Percentiles rank a stretch among this genome's conserved stretches.
phyloP scores from a whole-genome alignment of 345 rosid genomes.

The Hevea brasiliensis region DNA sequence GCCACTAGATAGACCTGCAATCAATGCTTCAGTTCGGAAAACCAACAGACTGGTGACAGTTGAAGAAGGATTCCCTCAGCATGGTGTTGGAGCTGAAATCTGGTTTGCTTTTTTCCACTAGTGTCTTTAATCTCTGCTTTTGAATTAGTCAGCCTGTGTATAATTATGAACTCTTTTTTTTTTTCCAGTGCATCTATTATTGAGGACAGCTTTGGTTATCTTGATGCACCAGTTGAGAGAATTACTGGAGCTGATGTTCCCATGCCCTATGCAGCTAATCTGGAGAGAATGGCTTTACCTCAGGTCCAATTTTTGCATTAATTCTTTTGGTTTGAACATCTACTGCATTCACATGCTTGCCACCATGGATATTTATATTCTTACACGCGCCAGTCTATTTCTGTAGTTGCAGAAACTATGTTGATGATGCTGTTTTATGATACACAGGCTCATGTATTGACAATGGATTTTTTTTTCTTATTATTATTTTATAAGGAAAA shows the following conservation, averaged over 20 bases:
- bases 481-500: background rate
- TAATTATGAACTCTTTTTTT: conserved; percentile 9
- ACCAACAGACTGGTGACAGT: conserved; percentile 94
- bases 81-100: conserved; percentile 95
- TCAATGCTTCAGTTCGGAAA: conserved; percentile 88
- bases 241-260: conserved; percentile 90
- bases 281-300: conserved; percentile 85
- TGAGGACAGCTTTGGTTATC: conserved; percentile 84
- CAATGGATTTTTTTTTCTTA: background rate
- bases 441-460: background rate
- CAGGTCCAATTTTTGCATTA: conserved; percentile 47
- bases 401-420: background rate
- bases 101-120: conserved; percentile 41
- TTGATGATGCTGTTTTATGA: background rate
- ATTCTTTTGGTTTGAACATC: conserved; percentile 11
- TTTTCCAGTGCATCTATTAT: conserved; percentile 58
- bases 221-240: conserved; percentile 89
- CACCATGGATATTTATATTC: background rate
- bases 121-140: background rate
- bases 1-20: conserved; percentile 79
- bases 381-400: background rate
- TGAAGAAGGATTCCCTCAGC: conserved; percentile 95
- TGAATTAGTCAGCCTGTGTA: background rate
- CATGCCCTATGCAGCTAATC: conserved; percentile 87
- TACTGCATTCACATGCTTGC: background rate